Evolutionary conservation across 495 filamentous ascomycete genomes (phyloP).

Genomic region (Penicillium roqueforti): DNA sequence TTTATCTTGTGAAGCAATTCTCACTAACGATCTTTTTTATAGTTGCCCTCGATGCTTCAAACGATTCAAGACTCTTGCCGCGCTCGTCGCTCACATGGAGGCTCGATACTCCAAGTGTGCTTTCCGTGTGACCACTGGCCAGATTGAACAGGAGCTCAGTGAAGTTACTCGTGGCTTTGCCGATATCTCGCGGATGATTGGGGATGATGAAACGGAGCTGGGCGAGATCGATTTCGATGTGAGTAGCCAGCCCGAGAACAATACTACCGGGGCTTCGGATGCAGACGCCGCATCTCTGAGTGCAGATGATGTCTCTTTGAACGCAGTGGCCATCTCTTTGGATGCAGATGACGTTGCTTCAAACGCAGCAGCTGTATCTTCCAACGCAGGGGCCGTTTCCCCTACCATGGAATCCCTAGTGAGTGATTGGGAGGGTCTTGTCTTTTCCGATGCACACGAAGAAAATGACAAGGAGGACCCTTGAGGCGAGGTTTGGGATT

Average conservation of each 20-base stretch:
- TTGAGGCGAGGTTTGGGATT: neutral
- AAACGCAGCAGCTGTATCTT: neutral
- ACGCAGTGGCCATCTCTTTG: neutral
- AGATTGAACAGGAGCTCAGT: slow-evolving; percentile 41
- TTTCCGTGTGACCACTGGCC: slow-evolving; percentile 26
- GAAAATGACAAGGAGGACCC: neutral
- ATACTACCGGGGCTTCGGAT: neutral
- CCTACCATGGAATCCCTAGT: neutral
- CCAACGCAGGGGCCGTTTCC: too few relatives aligned
- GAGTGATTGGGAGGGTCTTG: neutral
- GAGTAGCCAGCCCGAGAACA: neutral
- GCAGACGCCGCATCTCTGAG: neutral
- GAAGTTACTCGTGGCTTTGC: slow-evolving; percentile 49
- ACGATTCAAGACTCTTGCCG: slow-evolving; percentile 38
- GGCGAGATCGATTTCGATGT: neutral
- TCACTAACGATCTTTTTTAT: neutral
- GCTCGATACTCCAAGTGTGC: slow-evolving; percentile 37
- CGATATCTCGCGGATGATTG: slow-evolving; percentile 4
- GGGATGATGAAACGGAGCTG: neutral
- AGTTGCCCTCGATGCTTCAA: slow-evolving; percentile 45
- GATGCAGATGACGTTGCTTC: neutral
- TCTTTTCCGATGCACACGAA: neutral
- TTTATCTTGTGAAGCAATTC: neutral
- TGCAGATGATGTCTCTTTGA: neutral
- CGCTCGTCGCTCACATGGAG: slow-evolving; percentile 51